Evolutionary conservation across 1,284 basidiomycete genomes (phyloP).

Genomic region (Sanghuangporus baumii): DNA sequence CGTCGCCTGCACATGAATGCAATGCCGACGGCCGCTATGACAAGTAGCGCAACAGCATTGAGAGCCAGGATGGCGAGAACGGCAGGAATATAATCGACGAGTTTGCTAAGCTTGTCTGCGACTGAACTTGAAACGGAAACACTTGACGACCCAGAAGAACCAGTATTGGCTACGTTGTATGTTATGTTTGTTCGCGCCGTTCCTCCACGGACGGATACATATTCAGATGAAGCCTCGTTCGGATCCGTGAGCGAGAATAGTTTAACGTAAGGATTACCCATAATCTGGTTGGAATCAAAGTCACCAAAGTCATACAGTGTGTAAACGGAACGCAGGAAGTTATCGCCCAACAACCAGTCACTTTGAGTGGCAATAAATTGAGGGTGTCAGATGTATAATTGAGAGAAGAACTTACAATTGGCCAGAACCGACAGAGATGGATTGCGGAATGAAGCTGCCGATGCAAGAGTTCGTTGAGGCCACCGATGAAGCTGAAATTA

Average conservation of each 20-base stretch:
- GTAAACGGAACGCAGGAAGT: constrained; percentile 77
- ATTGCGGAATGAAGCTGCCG: constrained; percentile 66
- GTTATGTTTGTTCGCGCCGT: constrained; percentile 58
- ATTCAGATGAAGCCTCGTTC: constrained; percentile 60
- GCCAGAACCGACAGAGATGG: constrained; percentile 45
- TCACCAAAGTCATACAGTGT: constrained; percentile 85
- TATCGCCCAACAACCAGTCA: constrained; percentile 79
- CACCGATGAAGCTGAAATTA: constrained; percentile 36
- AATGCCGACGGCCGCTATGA: constrained; percentile 47
- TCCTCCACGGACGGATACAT: constrained; percentile 61
- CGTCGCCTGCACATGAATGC: constrained; percentile 42
- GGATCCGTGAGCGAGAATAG: constrained; percentile 64
- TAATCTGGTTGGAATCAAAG: constrained; percentile 52
- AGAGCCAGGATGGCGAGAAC: constrained; percentile 67
- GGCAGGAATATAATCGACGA: constrained; percentile 59
- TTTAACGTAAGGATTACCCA: constrained; percentile 73
- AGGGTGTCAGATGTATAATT: not conserved
- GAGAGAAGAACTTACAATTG: constrained; percentile 50
- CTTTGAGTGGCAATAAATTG: constrained; percentile 29
- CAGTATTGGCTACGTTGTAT: constrained; percentile 43
- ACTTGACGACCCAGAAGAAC: constrained; percentile 29
- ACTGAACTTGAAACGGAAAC: constrained; percentile 50
- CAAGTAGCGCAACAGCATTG: constrained; percentile 60
- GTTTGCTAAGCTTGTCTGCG: constrained; percentile 49
- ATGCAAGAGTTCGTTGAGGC: constrained; percentile 40